phyloP scores from a whole-genome alignment of 768 basidiomycete species.

The Auriscalpium vulgare region DNA sequence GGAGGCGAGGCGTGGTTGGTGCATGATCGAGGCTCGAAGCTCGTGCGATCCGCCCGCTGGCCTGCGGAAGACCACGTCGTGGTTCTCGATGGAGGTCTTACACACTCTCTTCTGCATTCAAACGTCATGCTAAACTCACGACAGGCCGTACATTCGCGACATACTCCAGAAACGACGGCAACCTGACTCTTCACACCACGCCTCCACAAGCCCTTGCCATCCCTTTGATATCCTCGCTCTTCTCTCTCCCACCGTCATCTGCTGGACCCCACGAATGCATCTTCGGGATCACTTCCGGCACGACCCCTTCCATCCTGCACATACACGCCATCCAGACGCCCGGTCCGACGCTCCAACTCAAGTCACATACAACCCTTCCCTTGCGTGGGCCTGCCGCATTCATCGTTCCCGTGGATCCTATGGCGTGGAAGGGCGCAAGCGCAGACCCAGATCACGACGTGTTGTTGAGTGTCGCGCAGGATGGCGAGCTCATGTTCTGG shows the following conservation, averaged over 20 bases:
- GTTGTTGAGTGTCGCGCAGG: slow-evolving; percentile 66
- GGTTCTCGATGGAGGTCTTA: slow-evolving; percentile 55
- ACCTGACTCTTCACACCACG: slow-evolving; percentile 46
- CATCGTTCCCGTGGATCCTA: slow-evolving; percentile 78
- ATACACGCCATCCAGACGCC: slow-evolving; percentile 35
- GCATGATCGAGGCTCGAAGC: slow-evolving; percentile 35
- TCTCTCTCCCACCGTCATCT: slow-evolving; percentile 43
- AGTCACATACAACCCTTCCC: slow-evolving; percentile 46
- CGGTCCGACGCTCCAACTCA: slow-evolving; percentile 33
- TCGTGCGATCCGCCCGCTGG: slow-evolving; percentile 47
- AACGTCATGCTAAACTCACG: slow-evolving; percentile 3
- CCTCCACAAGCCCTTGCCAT: slow-evolving; percentile 36
- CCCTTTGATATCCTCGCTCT: slow-evolving; percentile 50
- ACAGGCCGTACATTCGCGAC: slow-evolving; percentile 50
- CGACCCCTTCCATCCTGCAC: slow-evolving; percentile 42
- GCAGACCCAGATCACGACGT: slow-evolving; percentile 49
- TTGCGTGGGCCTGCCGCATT: slow-evolving; percentile 32
- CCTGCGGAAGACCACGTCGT: slow-evolving; percentile 54
- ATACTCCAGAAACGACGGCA: slow-evolving; percentile 40
- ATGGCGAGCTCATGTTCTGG: slow-evolving; percentile 88
- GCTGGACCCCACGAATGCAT: slow-evolving; percentile 43
- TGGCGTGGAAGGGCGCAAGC: slow-evolving; percentile 57
- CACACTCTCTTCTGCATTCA: not conserved
- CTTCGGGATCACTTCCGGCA: slow-evolving; percentile 57
- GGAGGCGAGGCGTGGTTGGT: slow-evolving; percentile 61